Percentiles rank a stretch among this genome's conserved stretches.
These are phyloP conservation scores for Moricandia moricandioides DNA, from an alignment of 345 rosid genomes.

Conservation along the genomic window DNA sequence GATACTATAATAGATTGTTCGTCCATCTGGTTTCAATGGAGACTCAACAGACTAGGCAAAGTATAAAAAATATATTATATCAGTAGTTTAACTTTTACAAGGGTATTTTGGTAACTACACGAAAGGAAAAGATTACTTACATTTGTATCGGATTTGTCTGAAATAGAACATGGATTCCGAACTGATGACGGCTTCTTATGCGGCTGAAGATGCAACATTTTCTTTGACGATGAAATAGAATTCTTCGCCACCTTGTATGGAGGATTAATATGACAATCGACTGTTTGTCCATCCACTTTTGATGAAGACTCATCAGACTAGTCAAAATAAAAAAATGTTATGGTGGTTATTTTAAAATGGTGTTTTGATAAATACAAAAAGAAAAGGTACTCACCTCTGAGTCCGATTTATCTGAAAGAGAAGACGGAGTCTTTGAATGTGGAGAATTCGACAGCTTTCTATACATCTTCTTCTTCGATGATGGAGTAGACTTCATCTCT, in stretches of 20 bases:
- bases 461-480: background rate
- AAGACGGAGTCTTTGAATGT: background rate
- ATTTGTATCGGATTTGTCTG: background rate
- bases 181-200: background rate
- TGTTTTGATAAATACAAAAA: background rate
- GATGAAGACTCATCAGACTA: background rate
- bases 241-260: background rate
- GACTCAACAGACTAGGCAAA: background rate
- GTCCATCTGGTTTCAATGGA: background rate
- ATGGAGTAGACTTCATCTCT: background rate
- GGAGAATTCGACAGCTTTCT: background rate
- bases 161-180: background rate
- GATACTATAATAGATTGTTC: conserved; percentile 24
- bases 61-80: background rate
- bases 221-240: background rate
- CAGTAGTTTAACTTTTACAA: background rate
- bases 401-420: background rate
- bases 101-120: background rate
- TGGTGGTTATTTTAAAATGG: background rate
- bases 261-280: background rate
- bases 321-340: background rate
- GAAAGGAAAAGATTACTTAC: background rate
- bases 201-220: background rate
- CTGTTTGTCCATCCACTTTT: background rate
- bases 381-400: background rate